Evolutionary conservation across 495 filamentous ascomycete species (phyloP).

Genomic region (Xylaria scruposa): DNA sequence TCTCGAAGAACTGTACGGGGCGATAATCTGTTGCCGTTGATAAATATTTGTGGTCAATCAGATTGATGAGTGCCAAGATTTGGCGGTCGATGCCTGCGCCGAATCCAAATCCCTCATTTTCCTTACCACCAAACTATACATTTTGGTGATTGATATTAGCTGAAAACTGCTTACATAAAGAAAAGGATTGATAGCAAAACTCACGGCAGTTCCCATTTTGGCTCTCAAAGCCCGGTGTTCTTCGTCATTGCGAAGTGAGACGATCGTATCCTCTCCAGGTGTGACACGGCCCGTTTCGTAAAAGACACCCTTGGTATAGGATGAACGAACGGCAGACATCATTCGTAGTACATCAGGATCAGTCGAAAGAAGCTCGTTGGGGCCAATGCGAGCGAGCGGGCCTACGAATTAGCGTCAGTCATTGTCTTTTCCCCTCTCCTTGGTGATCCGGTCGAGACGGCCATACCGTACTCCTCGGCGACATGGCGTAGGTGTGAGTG

Average conservation of each 20-base stretch:
- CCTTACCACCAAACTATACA: slow-evolving; percentile 19
- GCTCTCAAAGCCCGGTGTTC: slow-evolving; percentile 42
- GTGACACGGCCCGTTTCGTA: slow-evolving; percentile 42
- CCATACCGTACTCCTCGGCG: slow-evolving; percentile 23
- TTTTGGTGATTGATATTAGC: background rate
- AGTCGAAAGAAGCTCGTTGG: slow-evolving; percentile 49
- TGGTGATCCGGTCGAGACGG: background rate
- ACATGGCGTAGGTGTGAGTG: slow-evolving; percentile 27
- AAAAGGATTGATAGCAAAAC: background rate
- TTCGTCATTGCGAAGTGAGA: slow-evolving; percentile 40
- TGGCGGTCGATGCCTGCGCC: slow-evolving; percentile 49
- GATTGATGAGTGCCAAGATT: slow-evolving; percentile 46
- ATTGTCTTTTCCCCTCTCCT: background rate
- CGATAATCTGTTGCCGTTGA: slow-evolving; percentile 42
- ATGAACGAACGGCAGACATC: slow-evolving; percentile 44
- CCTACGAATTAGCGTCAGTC: slow-evolving; percentile 34
- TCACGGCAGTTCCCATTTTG: slow-evolving; percentile 46
- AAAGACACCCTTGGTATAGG: slow-evolving; percentile 35
- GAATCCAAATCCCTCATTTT: slow-evolving; percentile 27
- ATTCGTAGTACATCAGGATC: slow-evolving; percentile 45
- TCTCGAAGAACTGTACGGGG: slow-evolving; percentile 54
- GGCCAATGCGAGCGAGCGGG: slow-evolving; percentile 50
- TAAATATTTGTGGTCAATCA: slow-evolving; percentile 53
- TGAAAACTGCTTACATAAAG: background rate
- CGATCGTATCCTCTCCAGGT: slow-evolving; percentile 36